Base-by-base conservation (phyloP, 1,284 basidiomycete species). In the Naganishia cerealis region DNA sequence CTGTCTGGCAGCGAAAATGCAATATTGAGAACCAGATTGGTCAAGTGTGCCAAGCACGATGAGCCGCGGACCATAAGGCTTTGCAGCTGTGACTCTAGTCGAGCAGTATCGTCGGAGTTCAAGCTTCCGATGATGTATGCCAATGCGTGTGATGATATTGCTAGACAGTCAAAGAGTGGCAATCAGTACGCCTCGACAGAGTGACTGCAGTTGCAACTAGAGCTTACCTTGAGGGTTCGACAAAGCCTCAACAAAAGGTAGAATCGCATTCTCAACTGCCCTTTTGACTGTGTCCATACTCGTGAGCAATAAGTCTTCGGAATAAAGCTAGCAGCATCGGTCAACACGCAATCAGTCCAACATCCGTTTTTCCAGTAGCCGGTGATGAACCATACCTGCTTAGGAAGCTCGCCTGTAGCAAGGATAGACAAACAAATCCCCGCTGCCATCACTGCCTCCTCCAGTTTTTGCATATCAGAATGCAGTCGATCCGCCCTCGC, bases 281-380 rank as follows among this genome's bases (percentile, higher is more conserved):
- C 88, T 88, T 77, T 94, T 94, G 71, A 93, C 83, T 0, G 87
- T 83, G 46, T 82, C 83, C 9, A 97, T 84, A 75, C 92, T 93
- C 0, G 86, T 82, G 0, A 87, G 88, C 67, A 98, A 89, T 15
- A 94, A 82, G 76, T 98, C 94, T 77, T 98, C 94, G 0, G 94
- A 95, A 77, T 91, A 95, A 40, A 92, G 81, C 90, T 92, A 75
- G 9, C 3, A 9, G 12, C 13, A 43, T 18, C 18, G 50, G 62
- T 1, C 13, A 50, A 36, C 26, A 10, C 7, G 54, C 74, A 26
- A 76, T 73, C 67, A 53, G 8, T 65, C 6, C 6, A 33, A 33
- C 29, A 33, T 33, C 29, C 29, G 29, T 33, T 52, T 16, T n/a
- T 26, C 38, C 7, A 54, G 10, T 13, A 43, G n/a, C n/a, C 57